phyloP scores from a whole-genome alignment of 2,329 filamentous ascomycete genomes.

The Tympanopsis confertula region DNA sequence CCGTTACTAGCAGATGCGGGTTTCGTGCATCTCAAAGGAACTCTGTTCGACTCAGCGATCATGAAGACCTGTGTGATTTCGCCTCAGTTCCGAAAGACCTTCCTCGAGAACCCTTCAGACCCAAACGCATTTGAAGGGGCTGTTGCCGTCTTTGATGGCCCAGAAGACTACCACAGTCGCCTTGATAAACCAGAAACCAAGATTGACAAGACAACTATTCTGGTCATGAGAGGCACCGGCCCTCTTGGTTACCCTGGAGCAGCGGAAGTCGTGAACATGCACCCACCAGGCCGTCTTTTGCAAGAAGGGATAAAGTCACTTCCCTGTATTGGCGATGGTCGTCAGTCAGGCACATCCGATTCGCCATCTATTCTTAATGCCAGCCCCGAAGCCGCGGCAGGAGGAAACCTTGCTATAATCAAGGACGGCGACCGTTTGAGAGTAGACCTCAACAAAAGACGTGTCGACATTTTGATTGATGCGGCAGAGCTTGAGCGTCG shows the following conservation, averaged over 20 bases:
- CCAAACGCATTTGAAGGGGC: slow-evolving; percentile 33
- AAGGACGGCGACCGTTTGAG: slow-evolving; percentile 34
- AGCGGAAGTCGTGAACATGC: slow-evolving; percentile 40
- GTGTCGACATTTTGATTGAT: slow-evolving; percentile 32
- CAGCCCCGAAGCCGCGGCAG: slow-evolving; percentile 39
- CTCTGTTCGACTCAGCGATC: slow-evolving; percentile 35
- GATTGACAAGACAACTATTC: slow-evolving; percentile 27
- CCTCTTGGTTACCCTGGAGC: slow-evolving; percentile 36
- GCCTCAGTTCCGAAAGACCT: slow-evolving; percentile 27
- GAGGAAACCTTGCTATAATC: slow-evolving; percentile 38
- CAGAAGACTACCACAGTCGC: slow-evolving; percentile 31
- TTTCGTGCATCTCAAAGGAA: slow-evolving; percentile 34
- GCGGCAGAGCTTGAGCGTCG: slow-evolving; percentile 26
- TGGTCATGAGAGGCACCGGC: slow-evolving; percentile 35
- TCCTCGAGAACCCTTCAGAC: slow-evolving; percentile 29
- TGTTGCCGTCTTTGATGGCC: slow-evolving; percentile 36
- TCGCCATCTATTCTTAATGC: slow-evolving; percentile 43
- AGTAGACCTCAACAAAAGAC: slow-evolving; percentile 34
- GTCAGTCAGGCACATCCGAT: slow-evolving; percentile 41
- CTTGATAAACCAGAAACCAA: slow-evolving; percentile 27
- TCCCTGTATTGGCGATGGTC: slow-evolving; percentile 39
- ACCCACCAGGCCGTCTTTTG: slow-evolving; percentile 29
- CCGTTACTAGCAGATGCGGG: slow-evolving; percentile 36
- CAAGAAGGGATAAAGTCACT: slow-evolving; percentile 31
- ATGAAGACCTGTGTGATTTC: slow-evolving; percentile 40